Evolutionary conservation across 2,329 filamentous ascomycete genomes (phyloP).

Genomic region (Botryotinia globosa): DNA sequence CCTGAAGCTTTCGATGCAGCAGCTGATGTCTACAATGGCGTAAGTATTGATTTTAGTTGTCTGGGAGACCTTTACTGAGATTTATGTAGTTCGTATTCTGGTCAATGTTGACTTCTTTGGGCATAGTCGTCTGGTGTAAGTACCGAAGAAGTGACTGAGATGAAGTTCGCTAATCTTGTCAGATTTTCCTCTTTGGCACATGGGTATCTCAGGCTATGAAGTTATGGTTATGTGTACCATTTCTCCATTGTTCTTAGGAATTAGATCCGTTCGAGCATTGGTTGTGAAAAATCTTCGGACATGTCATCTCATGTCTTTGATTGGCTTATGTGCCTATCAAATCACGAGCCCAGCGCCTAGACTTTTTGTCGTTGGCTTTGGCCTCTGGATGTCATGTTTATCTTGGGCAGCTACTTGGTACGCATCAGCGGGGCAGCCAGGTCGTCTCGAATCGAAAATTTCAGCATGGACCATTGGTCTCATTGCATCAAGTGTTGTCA

Average conservation of each 20-base stretch:
- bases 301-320: conserved; percentile 73
- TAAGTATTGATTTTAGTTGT: conserved; percentile 44
- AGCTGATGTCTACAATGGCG: conserved; percentile 89
- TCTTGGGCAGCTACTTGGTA: conserved; percentile 82
- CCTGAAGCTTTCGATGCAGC: conserved; percentile 72
- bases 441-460: conserved; percentile 76
- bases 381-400: conserved; percentile 75
- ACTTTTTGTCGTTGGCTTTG: conserved; percentile 77
- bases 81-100: conserved; percentile 79
- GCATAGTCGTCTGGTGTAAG: conserved; percentile 90
- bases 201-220: conserved; percentile 98
- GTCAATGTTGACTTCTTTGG: conserved; percentile 88
- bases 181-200: conserved; percentile 98
- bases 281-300: conserved; percentile 66
- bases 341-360: conserved; percentile 69
- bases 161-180: conserved; percentile 22
- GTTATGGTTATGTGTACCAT: conserved; percentile 80
- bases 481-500: conserved; percentile 80
- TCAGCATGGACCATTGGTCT: conserved; percentile 79
- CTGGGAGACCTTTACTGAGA: conserved; percentile 15
- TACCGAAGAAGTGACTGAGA: conserved; percentile 31
- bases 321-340: conserved; percentile 76
- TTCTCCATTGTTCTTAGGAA: conserved; percentile 75
- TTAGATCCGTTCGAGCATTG: conserved; percentile 64
- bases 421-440: conserved; percentile 70